A percentile compares a stretch with the other conserved stretches of the same genome.
Evolutionary conservation across 2,329 filamentous ascomycete genomes (phyloP).

Genomic region (Pseudogymnoascus sp.): DNA sequence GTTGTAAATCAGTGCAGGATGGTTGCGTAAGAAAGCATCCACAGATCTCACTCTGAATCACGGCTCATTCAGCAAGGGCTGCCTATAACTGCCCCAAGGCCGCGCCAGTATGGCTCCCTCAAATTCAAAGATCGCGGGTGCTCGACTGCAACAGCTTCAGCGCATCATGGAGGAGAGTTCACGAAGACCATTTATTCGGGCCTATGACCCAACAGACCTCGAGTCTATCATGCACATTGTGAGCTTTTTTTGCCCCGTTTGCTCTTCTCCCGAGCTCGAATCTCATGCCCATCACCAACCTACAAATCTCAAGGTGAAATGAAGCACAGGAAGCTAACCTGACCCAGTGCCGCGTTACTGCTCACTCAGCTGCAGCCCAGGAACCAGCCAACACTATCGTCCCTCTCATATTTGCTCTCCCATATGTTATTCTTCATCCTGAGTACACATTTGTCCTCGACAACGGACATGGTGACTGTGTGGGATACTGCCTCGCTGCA

Average conservation of each 20-base stretch:
- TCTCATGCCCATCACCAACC: not conserved
- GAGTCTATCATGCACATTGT: slow-evolving; percentile 5
- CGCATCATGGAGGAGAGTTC: slow-evolving; percentile 2
- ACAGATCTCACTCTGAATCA: slow-evolving; percentile 4
- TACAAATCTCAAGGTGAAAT: not conserved
- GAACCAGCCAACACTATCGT: slow-evolving; percentile 10
- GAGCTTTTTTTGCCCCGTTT: not conserved
- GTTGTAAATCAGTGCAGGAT: not conserved
- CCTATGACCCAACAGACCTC: not conserved
- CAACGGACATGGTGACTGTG: not conserved
- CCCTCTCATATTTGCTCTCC: slow-evolving; percentile 8
- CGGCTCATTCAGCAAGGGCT: slow-evolving; percentile 2
- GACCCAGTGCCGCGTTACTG: slow-evolving; percentile 3
- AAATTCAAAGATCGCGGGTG: slow-evolving; percentile 5
- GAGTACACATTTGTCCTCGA: slow-evolving; percentile 1
- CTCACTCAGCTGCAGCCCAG: not conserved
- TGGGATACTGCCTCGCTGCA: not conserved
- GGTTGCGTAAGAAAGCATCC: slow-evolving; percentile 1
- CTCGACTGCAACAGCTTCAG: slow-evolving; percentile 2
- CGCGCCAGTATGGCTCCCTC: slow-evolving; percentile 4
- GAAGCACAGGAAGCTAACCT: not conserved
- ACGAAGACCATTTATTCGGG: slow-evolving; percentile 1
- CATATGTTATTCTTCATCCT: slow-evolving; percentile 3
- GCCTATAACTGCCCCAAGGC: slow-evolving; percentile 6
- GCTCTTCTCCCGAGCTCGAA: not conserved